Evolutionary conservation across 1,139 yeast genomes (phyloP), one percentile per base, ranked within the genome.

Genomic region (Zygotorulaspora mrakii): DNA sequence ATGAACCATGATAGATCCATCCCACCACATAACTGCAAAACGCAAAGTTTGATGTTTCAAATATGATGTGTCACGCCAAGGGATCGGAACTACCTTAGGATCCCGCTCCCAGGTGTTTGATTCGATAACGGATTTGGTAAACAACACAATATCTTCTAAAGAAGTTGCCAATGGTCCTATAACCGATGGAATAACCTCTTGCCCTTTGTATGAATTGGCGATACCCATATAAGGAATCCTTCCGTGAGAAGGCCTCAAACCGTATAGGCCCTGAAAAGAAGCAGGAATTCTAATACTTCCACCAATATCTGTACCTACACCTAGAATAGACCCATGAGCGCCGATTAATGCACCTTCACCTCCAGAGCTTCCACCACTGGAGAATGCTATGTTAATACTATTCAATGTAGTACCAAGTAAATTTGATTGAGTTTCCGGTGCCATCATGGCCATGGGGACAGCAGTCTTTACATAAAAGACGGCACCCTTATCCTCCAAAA

Each of bases 241-340:
- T 57, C 76, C 74, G 3, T 82, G 66, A 6, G 86, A 69, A 31
- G 89, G 88, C 63, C 85, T 76, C 45, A 82, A 68, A 11, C 87
- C 89, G 57, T 69, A 75, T 44, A 74, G 62, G 11, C 87, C 87
- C 33, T 79, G 72, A 56, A 71, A 81, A 1, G 85, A 86, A 23
- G 88, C 83, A 2, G 91, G 91, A 6, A 73, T 79, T 55, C 91
- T 72, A 47, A 83, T 79, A 1, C 85, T 77, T 1, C 91, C 94
- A 43, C 91, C 91, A 52, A 82, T 81, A 61, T 82, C 91, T 30
- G 84, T 74, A 16, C 89, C 89, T 41, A 82, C 69, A 32, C 89
- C 89, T 30, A 81, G 47, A 2, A 76, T 68, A 25, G 85, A 75
- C 7, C 80, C 87, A 31, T 77, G 79, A 59, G 78, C 73, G 1